Percentiles rank a stretch among this genome's conserved stretches.
Conservation (phyloP, 805 yeast genomes). For the Myxozyma mucilagina region DNA sequence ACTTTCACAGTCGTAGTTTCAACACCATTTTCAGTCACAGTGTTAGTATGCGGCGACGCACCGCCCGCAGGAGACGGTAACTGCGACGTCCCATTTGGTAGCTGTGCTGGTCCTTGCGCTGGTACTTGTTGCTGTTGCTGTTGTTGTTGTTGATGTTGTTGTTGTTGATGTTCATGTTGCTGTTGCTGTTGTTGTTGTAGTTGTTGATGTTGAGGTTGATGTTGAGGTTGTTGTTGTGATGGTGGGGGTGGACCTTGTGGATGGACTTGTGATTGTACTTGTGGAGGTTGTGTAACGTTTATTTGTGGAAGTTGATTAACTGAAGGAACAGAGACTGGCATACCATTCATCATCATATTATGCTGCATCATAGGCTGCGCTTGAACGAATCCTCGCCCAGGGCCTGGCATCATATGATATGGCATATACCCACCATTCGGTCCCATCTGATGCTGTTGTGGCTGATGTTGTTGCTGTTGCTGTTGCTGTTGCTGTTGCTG, state of each 20-base stretch:
- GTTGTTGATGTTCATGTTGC: not conserved
- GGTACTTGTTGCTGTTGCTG: constrained; percentile 2
- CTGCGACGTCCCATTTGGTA: not conserved
- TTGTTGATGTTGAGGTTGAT: not conserved
- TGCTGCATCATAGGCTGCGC: not conserved
- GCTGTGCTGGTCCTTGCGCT: not conserved
- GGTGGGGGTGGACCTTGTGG: no score
- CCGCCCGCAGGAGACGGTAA: not conserved
- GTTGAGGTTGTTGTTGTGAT: not conserved
- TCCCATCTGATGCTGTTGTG: not conserved
- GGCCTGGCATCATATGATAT: not conserved
- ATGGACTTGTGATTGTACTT: no score
- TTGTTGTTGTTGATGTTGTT: not conserved
- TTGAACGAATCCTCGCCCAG: not conserved
- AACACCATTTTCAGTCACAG: not conserved
- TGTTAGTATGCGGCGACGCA: not conserved
- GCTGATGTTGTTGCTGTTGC: constrained; percentile 7
- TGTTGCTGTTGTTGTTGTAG: not conserved
- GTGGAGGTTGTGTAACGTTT: no score
- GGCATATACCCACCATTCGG: not conserved
- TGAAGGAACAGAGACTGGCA: not conserved
- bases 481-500: constrained; percentile 1
- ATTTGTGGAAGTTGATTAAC: no score
- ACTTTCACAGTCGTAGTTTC: not conserved
- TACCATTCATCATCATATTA: not conserved